These are phyloP conservation scores for Grammothele lineata DNA, from an alignment of 768 basidiomycete genomes.

Conservation along the genomic window DNA sequence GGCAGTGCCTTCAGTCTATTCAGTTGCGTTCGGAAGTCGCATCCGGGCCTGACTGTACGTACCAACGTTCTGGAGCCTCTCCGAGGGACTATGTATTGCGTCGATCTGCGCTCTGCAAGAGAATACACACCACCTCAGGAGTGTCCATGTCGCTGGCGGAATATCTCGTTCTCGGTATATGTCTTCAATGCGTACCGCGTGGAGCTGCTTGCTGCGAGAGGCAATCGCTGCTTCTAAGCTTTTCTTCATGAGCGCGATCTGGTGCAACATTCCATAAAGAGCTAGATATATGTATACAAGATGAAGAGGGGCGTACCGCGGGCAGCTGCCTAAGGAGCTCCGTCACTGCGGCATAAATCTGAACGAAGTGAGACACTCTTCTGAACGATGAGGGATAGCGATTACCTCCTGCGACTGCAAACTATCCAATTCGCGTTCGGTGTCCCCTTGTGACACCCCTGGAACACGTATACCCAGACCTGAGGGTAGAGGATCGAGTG, in stretches of 20 bases:
- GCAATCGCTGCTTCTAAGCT: constrained; percentile 52
- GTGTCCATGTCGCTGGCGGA: constrained; percentile 61
- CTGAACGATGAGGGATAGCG: constrained; percentile 35
- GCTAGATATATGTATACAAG: background rate
- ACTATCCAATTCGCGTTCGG: constrained; percentile 28
- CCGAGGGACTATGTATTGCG: constrained; percentile 50
- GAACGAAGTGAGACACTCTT: no score
- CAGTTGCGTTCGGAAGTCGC: background rate
- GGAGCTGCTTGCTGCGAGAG: constrained; percentile 45
- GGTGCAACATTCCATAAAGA: background rate
- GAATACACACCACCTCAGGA: constrained; percentile 68
- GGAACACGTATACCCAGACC: constrained; percentile 62
- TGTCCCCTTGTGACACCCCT: constrained; percentile 25
- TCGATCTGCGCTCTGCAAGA: constrained; percentile 72
- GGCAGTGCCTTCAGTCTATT: constrained; percentile 29
- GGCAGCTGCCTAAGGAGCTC: constrained; percentile 45
- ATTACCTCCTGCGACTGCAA: constrained; percentile 56
- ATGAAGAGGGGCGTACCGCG: constrained; percentile 31
- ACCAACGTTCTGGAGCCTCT: constrained; percentile 54
- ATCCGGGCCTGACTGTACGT: no score
- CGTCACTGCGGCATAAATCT: constrained; percentile 33
- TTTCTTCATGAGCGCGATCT: constrained; percentile 50
- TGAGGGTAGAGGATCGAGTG: constrained; percentile 51
- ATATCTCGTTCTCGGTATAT: constrained; percentile 44
- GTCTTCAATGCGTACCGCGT: constrained; percentile 48